phyloP scores from a whole-genome alignment of 352 stramenopile genomes.

The Globisporangium barbulae region DNA sequence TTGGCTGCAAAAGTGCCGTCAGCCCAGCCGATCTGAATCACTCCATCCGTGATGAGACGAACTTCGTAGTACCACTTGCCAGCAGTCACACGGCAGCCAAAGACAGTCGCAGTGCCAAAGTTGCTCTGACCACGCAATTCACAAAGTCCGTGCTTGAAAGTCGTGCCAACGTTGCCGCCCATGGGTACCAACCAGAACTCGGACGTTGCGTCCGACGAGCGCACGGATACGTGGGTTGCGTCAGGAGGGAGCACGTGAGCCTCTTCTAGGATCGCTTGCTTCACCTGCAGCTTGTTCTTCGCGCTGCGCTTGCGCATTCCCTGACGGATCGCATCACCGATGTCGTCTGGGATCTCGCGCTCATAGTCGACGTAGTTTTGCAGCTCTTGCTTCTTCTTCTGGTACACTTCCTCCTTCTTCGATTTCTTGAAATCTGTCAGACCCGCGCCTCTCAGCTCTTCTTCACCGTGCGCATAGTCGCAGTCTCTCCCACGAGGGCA shows the following conservation, averaged over 20 bases:
- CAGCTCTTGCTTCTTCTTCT: constrained; percentile 61
- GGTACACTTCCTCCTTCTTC: constrained; percentile 54
- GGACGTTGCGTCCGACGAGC: constrained; percentile 21
- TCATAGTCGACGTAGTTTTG: constrained; percentile 78
- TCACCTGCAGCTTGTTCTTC: constrained; percentile 16
- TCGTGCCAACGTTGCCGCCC: constrained; percentile 34
- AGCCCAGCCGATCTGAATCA: constrained; percentile 93
- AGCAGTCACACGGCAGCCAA: constrained; percentile 34
- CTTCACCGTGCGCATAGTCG: constrained; percentile 82
- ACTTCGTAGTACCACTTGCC: constrained; percentile 92
- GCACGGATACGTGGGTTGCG: constrained; percentile 29
- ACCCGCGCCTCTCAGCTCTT: constrained; percentile 59
- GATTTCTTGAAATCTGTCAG: constrained; percentile 69
- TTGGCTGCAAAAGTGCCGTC: constrained; percentile 74
- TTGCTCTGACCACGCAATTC: constrained; percentile 71
- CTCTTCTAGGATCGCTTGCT: constrained; percentile 16
- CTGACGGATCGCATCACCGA: constrained; percentile 65
- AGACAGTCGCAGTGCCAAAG: constrained; percentile 72
- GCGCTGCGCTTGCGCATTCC: constrained; percentile 51
- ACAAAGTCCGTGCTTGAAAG: constrained; percentile 68
- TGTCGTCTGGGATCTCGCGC: constrained; percentile 53
- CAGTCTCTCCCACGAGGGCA: constrained; percentile 78
- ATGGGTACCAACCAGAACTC: constrained; percentile 48
- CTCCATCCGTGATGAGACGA: constrained; percentile 79
- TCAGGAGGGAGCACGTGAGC: constrained; percentile 29